Base-by-base conservation (phyloP, 2,329 filamentous ascomycete genomes). In the Trichoderma simmonsii region DNA sequence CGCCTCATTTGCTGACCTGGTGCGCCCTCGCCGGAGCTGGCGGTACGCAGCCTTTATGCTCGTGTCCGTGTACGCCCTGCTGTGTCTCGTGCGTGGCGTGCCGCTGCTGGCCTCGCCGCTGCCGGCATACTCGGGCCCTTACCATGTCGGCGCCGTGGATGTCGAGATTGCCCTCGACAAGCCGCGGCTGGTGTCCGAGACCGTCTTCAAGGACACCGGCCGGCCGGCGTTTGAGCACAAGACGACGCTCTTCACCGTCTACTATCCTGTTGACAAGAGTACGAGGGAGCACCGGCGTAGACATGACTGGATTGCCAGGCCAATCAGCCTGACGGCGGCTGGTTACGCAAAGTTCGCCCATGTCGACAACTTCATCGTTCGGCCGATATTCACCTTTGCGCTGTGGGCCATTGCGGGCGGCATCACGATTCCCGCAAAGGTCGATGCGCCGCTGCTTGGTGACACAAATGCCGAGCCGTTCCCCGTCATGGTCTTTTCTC, bases 401-500 rank as follows among this genome's bases (percentile, higher is more conserved):
- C 78, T 87, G 11, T 81, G 81, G 77, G 76, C 78, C 3, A 74
- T 86, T 2, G 84, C 81, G 2, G 85, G 85, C 0, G 75, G 79
- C 63, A 81, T 86, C 57, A 81, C 78, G 56, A 86, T 87, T 60
- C 85, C 85, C 1, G 85, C 85, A 4, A 80, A 81, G 12, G 85
- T 86, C 0, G 85, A 86, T 64, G 82, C 80, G 0, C 84, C 85
- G 0, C 75, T 87, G 0, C 68, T 82, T 51, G 71, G 77, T 60
- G 30, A 76, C 18, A 75, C 64, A 18, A 30, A 39, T 6, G 54
- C 32, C 2, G 51, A 51, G 21, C 59, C 78, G 65, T 81, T 84
- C 32, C 85, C 85, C 9, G 79, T 87, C 73, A 78, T 87, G 72
- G 77, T 87, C 74, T 86, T 88, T 75, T 86, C 86, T 6, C 86